phyloP scores from a whole-genome alignment of 2,329 filamentous ascomycete species.

The Stylonectria norvegica region DNA sequence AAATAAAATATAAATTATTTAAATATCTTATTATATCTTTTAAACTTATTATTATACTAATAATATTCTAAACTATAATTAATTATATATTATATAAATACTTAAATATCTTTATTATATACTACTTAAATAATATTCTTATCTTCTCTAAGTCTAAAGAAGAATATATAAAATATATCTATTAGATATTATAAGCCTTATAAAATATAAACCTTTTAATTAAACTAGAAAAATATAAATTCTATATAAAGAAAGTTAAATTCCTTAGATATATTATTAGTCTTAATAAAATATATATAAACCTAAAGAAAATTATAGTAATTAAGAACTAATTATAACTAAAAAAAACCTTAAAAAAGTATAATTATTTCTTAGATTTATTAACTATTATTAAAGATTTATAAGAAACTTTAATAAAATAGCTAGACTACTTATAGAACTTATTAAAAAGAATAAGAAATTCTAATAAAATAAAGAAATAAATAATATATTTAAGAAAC shows the following conservation, averaged over 20 bases:
- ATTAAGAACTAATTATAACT: constrained; percentile 2
- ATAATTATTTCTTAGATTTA: too few species aligned
- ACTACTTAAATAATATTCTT: too few species aligned
- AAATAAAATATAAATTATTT: constrained; percentile 27
- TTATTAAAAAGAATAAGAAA: constrained; percentile 2
- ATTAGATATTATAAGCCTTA: constrained; percentile 11
- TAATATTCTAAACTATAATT: constrained; percentile 19
- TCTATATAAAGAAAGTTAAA: constrained; percentile 11
- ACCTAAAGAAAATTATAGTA: constrained; percentile 11
- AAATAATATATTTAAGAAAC: constrained; percentile 4
- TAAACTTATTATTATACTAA: constrained; percentile 20
- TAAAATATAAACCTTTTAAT: constrained; percentile 15
- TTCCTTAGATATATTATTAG: constrained; percentile 13
- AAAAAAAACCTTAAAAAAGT: constrained; percentile 6
- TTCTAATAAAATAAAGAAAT: constrained; percentile 1
- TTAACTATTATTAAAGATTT: constrained; percentile 7
- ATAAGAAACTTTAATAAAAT: constrained; percentile 6
- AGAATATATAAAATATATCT: constrained; percentile 15
- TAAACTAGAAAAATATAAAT: constrained; percentile 13
- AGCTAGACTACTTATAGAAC: not conserved
- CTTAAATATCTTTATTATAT: constrained; percentile 16
- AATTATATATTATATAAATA: constrained; percentile 15
- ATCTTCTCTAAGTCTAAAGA: constrained; percentile 15
- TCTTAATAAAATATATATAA: constrained; percentile 11
- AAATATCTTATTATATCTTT: constrained; percentile 33